Evolutionary conservation across 202 grass and related monocot genomes (phyloP), one percentile per base, ranked within the genome.

Genomic region (Dendrocalamus latiflorus): DNA sequence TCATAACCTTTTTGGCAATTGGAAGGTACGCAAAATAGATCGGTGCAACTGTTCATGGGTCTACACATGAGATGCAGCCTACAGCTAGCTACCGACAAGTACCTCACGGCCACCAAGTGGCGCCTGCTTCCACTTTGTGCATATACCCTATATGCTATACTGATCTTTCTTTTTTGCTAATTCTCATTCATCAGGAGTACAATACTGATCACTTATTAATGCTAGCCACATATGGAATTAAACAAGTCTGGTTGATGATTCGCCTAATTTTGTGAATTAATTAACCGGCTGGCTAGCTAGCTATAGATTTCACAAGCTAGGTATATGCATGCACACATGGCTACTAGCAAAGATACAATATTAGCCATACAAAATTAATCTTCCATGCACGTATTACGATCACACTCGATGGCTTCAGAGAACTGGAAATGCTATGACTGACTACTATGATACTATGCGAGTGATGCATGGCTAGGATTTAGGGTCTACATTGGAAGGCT

Each of bases 21-120:
- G 65, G 83, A 78, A 71, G 74, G 74, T 70, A 78, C 21, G 65
- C 42, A 85, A 49, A 50, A 48, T 5, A 18, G 8, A 48, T 77
- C 13, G 6, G 65, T 59, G 38, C 12, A 26, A 34, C 54, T 70
- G 55, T 78, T 70, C 24, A 21, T 61, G n/a, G 39, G 73, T 49
- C 25, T 48, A 38, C 26, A 49, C 51, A 76, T 30, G 38, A 18
- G 10, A 20, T 38, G 56, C 56, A 50, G n/a, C 22, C 56, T 55
- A 82, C 24, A 34, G 5, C 0, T 39, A 68, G 44, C 51, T 60
- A 49, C 64, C 25, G 28, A 65, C 60, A 57, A 68, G 2, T 49
- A 9, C 18, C 26, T 76, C 41, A 68, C 12, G 6, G 13, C 18
- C 70, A 47, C 37, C 38, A 43, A 55, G 21, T 76, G 44, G 62